A percentile compares a stretch with the other conserved stretches of the same genome.
Evolutionary conservation across 768 basidiomycete genomes (phyloP).

Genomic region (Leccinellum rugosiceps): DNA sequence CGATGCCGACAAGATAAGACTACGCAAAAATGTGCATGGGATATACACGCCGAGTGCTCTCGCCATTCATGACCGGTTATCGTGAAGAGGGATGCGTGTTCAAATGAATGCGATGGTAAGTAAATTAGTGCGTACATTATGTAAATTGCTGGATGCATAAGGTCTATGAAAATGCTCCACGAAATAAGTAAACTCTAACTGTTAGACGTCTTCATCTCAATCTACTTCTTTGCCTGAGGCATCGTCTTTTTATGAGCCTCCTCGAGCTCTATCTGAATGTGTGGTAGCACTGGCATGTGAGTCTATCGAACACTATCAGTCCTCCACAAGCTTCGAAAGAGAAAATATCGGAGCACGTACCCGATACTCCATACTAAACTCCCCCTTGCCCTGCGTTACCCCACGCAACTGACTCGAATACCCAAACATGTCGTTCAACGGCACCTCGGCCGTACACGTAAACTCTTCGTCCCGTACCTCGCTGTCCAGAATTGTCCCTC

Average conservation of each 20-base stretch:
- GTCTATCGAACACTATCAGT: conserved; percentile 38
- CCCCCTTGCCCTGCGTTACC: conserved; percentile 94
- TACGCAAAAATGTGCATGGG: neutral
- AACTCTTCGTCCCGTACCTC: conserved; percentile 98
- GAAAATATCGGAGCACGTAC: conserved; percentile 33
- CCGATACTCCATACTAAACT: conserved; percentile 81
- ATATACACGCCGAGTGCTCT: neutral
- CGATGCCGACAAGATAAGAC: neutral
- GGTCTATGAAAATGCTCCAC: neutral
- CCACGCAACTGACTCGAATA: conserved; percentile 93
- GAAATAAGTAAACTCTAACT: conserved; percentile 16
- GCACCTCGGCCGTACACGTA: conserved; percentile 85
- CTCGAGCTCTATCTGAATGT: conserved; percentile 84
- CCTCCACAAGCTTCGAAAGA: neutral
- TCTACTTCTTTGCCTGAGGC: conserved; percentile 68
- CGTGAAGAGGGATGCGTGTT: conserved; percentile 4
- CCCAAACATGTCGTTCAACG: conserved; percentile 97
- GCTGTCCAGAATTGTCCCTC: conserved; percentile 92
- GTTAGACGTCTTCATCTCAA: conserved; percentile 4
- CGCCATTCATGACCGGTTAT: neutral
- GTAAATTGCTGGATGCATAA: conserved; percentile 2
- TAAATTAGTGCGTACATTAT: conserved; percentile 10
- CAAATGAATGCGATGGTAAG: neutral
- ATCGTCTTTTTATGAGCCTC: conserved; percentile 82
- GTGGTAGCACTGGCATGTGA: conserved; percentile 81